Conservation (phyloP, 1,284 basidiomycete genomes). For the Boletus mariae region DNA sequence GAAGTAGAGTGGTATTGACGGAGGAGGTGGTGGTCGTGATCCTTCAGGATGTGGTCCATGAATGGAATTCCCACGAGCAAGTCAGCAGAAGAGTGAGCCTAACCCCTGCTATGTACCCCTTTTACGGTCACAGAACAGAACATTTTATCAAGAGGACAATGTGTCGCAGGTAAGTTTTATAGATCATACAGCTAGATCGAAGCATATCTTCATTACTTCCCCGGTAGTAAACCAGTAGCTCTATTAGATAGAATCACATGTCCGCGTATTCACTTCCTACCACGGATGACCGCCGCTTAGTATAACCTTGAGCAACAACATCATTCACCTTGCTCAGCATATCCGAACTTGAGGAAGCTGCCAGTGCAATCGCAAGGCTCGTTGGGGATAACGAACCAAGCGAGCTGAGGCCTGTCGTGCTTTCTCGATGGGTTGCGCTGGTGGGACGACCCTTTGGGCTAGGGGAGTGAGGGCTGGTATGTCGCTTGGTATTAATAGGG, state of each 20-base stretch:
- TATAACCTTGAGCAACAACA: conserved; percentile 24
- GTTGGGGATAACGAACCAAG: conserved; percentile 26
- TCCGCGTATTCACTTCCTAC: not conserved
- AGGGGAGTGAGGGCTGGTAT: conserved; percentile 10
- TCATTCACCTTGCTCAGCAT: conserved; percentile 24
- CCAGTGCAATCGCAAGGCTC: conserved; percentile 23
- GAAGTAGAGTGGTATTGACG: too few relatives aligned
- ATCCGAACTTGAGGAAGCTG: conserved; percentile 23
- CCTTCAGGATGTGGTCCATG: too few relatives aligned
- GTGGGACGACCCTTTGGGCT: conserved; percentile 7
- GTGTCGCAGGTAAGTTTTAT: too few relatives aligned
- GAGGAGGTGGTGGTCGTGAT: too few relatives aligned
- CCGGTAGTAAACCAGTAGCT: too few relatives aligned
- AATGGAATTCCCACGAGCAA: too few relatives aligned
- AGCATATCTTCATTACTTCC: too few relatives aligned
- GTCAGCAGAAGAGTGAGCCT: too few relatives aligned
- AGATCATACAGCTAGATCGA: too few relatives aligned
- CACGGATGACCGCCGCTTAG: conserved; percentile 10
- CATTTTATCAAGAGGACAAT: too few relatives aligned
- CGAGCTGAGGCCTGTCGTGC: conserved; percentile 7
- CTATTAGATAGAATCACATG: conserved; percentile 1
- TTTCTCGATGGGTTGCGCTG: conserved; percentile 5
- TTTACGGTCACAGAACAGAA: too few relatives aligned
- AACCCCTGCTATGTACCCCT: too few relatives aligned
- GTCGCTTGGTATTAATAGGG: not conserved